phyloP scores from a whole-genome alignment of 306 rosid genomes.

The Vigna reflexopilosa region DNA sequence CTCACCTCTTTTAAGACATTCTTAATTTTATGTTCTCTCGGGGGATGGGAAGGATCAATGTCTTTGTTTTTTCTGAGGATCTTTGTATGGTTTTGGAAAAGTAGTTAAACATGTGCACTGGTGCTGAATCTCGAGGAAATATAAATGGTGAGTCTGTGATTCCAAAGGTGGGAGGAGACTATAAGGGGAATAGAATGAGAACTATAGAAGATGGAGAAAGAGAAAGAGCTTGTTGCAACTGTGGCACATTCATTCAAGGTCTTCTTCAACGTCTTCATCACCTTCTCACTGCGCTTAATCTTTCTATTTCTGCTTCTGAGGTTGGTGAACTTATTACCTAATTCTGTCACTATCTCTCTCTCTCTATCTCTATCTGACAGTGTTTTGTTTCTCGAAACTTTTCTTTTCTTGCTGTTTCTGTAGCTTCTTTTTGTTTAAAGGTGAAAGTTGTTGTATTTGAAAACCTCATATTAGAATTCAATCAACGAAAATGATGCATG shows the following conservation, averaged over 20 bases:
- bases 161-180: constrained; percentile 47
- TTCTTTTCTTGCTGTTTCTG: background rate
- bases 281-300: constrained; percentile 43
- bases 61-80: background rate
- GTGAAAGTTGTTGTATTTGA: background rate
- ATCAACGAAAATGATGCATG: background rate
- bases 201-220: constrained; percentile 45
- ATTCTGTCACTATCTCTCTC: too few species aligned
- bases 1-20: constrained; percentile 43
- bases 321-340: constrained; percentile 42
- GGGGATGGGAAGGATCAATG: constrained; percentile 34
- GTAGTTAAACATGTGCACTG: constrained; percentile 69
- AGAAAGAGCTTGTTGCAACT: constrained; percentile 16
- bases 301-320: constrained; percentile 69
- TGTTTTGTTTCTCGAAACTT: constrained; percentile 7
- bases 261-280: constrained; percentile 50
- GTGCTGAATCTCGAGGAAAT: constrained; percentile 76
- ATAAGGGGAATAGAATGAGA: constrained; percentile 62
- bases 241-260: constrained; percentile 30
- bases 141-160: constrained; percentile 58
- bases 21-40: constrained; percentile 7
- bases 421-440: background rate
- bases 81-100: constrained; percentile 38
- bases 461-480: constrained; percentile 4
- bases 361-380: background rate